These are phyloP conservation scores for Mucor circinelloides DNA, from an alignment of 371 early-diverging fungal genomes.

Conservation along the genomic window DNA sequence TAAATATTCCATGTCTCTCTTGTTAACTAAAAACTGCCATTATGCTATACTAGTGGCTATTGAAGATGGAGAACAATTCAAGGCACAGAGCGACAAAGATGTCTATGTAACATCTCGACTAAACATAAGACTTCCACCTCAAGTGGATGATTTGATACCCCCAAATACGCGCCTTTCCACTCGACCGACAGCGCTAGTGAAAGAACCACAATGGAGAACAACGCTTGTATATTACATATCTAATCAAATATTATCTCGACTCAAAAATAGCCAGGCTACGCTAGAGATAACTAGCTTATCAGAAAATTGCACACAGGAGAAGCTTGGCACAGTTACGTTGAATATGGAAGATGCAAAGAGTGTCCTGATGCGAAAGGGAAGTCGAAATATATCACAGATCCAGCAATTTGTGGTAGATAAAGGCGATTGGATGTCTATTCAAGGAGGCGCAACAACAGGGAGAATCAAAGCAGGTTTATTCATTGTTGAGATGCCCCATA, in stretches of 20 bases:
- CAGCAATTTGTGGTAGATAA: conserved; percentile 45
- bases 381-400: conserved; percentile 28
- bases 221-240: conserved; percentile 47
- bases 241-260: conserved; percentile 28
- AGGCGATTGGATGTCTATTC: conserved; percentile 34
- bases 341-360: conserved; percentile 35
- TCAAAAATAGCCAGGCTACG: conserved; percentile 26
- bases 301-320: conserved; percentile 9
- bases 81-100: conserved; percentile 30
- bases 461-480: conserved; percentile 37
- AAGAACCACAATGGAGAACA: conserved; percentile 37
- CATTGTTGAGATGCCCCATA: conserved; percentile 33
- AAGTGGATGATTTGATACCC: conserved; percentile 48
- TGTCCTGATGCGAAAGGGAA: conserved; percentile 31
- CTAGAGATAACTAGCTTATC: conserved; percentile 30
- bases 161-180: conserved; percentile 43
- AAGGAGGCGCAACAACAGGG: conserved; percentile 12
- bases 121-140: conserved; percentile 32
- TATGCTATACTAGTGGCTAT: conserved; percentile 39
- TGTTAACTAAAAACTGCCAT: conserved; percentile 32
- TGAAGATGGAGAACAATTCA: conserved; percentile 40
- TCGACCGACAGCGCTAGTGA: conserved; percentile 22
- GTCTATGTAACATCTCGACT: conserved; percentile 40
- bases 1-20: conserved; percentile 23
- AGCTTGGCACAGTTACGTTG: conserved; percentile 27